Evolutionary conservation across 83 land plant species (phyloP).

Genomic region (Diphasiastrum complanatum): DNA sequence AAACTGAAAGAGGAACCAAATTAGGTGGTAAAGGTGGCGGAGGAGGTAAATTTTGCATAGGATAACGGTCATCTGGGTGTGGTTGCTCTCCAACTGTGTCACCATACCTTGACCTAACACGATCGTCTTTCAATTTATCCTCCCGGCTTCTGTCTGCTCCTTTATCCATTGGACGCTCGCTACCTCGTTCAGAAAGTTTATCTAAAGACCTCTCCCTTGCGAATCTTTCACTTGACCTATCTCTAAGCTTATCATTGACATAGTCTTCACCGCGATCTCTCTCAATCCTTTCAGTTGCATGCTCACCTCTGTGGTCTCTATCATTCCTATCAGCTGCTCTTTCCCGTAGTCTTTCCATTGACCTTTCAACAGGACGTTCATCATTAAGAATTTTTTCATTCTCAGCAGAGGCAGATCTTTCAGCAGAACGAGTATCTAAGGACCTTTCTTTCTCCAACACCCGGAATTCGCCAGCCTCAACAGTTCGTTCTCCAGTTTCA

Average conservation of each 20-base stretch:
- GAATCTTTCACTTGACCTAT: slow-evolving; percentile 68
- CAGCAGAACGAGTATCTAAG: slow-evolving; percentile 39
- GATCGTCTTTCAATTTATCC: slow-evolving; percentile 58
- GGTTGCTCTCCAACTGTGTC: slow-evolving; percentile 56
- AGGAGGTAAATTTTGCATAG: slow-evolving; percentile 78
- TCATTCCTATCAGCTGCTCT: slow-evolving; percentile 41
- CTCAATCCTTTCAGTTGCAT: slow-evolving; percentile 43
- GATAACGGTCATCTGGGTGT: slow-evolving; percentile 68
- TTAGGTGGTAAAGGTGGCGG: slow-evolving; percentile 92
- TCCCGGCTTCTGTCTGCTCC: slow-evolving; percentile 41
- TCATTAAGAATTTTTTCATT: slow-evolving; percentile 42
- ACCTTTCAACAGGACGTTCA: slow-evolving; percentile 39
- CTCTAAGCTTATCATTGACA: slow-evolving; percentile 52
- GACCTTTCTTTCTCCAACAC: neutral
- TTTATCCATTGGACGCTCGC: slow-evolving; percentile 54
- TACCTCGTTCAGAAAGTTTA: slow-evolving; percentile 47
- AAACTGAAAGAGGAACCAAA: slow-evolving; percentile 71
- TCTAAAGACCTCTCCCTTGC: slow-evolving; percentile 77
- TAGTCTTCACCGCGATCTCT: slow-evolving; percentile 52
- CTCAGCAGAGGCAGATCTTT: slow-evolving; percentile 39
- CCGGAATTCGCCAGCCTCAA: slow-evolving; percentile 33
- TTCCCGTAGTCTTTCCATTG: slow-evolving; percentile 39
- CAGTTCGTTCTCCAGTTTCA: slow-evolving; percentile 17
- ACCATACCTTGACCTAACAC: slow-evolving; percentile 51
- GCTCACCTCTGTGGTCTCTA: slow-evolving; percentile 56